Percentiles rank a stretch among this genome's conserved stretches.
Evolutionary conservation across 345 rosid species (phyloP).

Genomic region (Dipteronia dyeriana): DNA sequence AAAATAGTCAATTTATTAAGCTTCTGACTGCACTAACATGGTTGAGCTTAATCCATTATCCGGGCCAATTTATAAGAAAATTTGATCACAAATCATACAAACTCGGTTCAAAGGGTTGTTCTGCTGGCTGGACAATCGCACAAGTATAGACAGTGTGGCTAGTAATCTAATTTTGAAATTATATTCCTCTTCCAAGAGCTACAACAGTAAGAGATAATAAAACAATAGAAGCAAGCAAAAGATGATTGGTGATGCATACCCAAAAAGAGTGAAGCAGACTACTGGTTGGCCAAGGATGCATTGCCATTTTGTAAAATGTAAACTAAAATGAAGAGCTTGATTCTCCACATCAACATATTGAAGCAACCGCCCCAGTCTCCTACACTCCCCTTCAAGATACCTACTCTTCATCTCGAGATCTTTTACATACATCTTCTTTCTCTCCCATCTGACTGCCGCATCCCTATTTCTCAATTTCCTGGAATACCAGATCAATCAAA

Average conservation of each 20-base stretch:
- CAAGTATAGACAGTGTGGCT: too few species aligned
- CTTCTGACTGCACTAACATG: neutral
- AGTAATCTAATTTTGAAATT: neutral
- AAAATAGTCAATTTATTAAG: too few species aligned
- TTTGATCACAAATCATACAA: too few species aligned
- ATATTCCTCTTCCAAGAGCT: neutral
- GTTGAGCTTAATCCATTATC: neutral
- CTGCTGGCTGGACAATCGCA: neutral
- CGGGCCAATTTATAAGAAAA: neutral
- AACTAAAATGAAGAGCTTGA: constrained; percentile 62
- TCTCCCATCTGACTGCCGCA: constrained; percentile 86
- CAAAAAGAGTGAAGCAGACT: constrained; percentile 99
- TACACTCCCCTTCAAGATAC: constrained; percentile 79
- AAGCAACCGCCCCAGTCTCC: constrained; percentile 73
- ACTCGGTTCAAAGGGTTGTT: too few species aligned
- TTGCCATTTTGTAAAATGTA: constrained; percentile 42
- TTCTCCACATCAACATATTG: constrained; percentile 76
- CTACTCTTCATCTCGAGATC: constrained; percentile 82
- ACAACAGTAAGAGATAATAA: neutral
- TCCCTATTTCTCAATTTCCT: constrained; percentile 91
- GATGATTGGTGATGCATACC: constrained; percentile 44
- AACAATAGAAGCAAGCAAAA: neutral
- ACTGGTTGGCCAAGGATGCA: constrained; percentile 83
- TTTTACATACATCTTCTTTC: constrained; percentile 70
- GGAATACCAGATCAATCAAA: constrained; percentile 22